Evolutionary conservation across 495 filamentous ascomycete species (phyloP), one percentile per base, ranked within the genome.

Genomic region (Glarea lozoyensis): DNA sequence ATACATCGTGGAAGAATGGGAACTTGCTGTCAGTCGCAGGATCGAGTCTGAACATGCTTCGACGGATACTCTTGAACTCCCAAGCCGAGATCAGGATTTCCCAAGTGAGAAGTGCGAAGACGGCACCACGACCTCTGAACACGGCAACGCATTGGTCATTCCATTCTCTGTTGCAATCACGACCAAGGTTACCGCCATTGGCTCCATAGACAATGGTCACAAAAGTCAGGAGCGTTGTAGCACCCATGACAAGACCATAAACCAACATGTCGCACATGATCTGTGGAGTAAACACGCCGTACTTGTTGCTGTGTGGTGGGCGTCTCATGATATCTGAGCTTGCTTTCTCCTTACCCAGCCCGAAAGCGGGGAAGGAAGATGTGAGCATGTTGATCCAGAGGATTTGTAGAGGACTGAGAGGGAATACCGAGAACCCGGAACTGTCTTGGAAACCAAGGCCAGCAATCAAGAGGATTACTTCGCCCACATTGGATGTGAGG

Each of bases 321-420:
- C 79, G 70, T 36, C 65, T 61, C 73, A 85, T 75, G 50, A 85
- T 75, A 49, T 83, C 77, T 1, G 75, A 67, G 12, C 72, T 72
- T 10, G 81, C 78, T 19, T 73, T 66, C 59, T 86, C 82, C 25
- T 78, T 67, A 0, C 82, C 82, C 2, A 86, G 68, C 13, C 82
- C 82, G 44, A 86, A 75, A 37, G 80, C 82, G 1, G 80, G 73
- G 46, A 86, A 75, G 0, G 72, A 76, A 18, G 73, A 79, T 0
- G 82, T 86, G 17, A 84, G 61, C 63, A 86, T 79, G 57, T 82
- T 85, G 37, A 82, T 75, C 82, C 82, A 85, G 21, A 85, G 61
- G 42, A 85, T 82, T 46, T 84, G 73, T 2, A 86, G 64, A 17
- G 82, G 82, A 2, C 75, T 68, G 0, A 86, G 57, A 0, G 81